These are phyloP conservation scores for Apiotrichum mycotoxinovorans DNA, from an alignment of 1,284 basidiomycete species.

Conservation along the genomic window DNA sequence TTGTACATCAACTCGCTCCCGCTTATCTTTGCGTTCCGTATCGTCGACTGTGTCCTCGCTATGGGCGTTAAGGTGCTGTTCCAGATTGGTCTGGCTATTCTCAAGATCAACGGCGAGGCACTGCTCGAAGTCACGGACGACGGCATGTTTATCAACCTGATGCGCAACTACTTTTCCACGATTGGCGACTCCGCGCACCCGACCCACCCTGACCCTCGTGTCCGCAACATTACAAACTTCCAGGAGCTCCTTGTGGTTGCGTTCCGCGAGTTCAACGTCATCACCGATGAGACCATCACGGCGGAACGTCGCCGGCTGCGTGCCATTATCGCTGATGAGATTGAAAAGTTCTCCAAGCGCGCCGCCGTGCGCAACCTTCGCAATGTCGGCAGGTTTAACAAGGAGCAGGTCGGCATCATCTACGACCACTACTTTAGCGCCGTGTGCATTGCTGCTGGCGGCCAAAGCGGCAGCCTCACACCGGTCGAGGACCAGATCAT, in stretches of 20 bases:
- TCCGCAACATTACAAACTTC: conserved; percentile 94
- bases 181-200: conserved; percentile 95
- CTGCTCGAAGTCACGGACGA: conserved; percentile 95
- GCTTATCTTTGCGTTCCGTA: conserved; percentile 96
- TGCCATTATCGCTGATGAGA: conserved; percentile 84
- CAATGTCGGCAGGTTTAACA: conserved; percentile 74
- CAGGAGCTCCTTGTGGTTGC: conserved; percentile 94
- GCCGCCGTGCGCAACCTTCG: conserved; percentile 85
- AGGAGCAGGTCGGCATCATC: conserved; percentile 82
- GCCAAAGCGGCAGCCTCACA: conserved; percentile 16
- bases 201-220: conserved; percentile 77
- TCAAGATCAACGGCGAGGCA: conserved; percentile 96
- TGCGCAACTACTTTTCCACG: conserved; percentile 90
- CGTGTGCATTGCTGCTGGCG: conserved; percentile 65
- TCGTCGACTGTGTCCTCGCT: conserved; percentile 98
- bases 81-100: conserved; percentile 74
- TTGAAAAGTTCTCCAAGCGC: conserved; percentile 95
- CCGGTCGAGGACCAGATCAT: conserved; percentile 28
- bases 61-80: conserved; percentile 99
- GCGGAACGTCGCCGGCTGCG: conserved; percentile 82
- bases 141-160: conserved; percentile 90
- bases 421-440: conserved; percentile 89
- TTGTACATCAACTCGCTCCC: conserved; percentile 98
- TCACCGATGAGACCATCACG: conserved; percentile 92
- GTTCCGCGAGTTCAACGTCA: conserved; percentile 94